These are phyloP conservation scores for Lepraria neglecta DNA, from an alignment of 495 filamentous ascomycete species.

Conservation along the genomic window DNA sequence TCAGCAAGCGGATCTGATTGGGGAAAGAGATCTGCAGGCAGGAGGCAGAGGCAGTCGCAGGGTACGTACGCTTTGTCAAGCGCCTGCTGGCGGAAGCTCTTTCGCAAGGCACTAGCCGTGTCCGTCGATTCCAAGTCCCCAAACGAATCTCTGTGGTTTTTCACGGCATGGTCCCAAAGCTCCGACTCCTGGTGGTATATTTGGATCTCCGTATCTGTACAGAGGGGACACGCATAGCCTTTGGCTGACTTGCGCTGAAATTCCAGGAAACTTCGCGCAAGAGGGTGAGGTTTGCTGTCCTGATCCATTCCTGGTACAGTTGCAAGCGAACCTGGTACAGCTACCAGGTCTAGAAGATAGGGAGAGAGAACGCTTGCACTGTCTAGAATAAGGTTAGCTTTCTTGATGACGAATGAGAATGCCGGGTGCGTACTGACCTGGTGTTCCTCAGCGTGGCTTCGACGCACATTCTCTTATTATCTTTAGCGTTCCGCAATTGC, in stretches of 20 bases:
- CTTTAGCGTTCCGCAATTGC: neutral
- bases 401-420: neutral
- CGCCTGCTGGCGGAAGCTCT: neutral
- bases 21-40: neutral
- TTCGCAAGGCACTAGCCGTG: neutral
- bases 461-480: neutral
- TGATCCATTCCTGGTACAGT: neutral
- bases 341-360: neutral
- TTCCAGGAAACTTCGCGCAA: neutral
- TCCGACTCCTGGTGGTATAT: neutral
- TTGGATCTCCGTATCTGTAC: too few relatives aligned
- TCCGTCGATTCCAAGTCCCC: neutral
- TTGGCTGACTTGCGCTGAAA: neutral
- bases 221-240: neutral
- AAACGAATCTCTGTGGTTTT: neutral
- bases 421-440: neutral
- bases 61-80: neutral
- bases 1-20: neutral
- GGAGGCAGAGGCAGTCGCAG: too few relatives aligned
- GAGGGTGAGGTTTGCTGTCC: neutral
- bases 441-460: too few relatives aligned
- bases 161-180: neutral
- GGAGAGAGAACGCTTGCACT: neutral
- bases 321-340: too few relatives aligned
- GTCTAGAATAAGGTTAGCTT: neutral